Conservation (phyloP, 164 flowering plant genomes). For the Cinnamomum chago region DNA sequence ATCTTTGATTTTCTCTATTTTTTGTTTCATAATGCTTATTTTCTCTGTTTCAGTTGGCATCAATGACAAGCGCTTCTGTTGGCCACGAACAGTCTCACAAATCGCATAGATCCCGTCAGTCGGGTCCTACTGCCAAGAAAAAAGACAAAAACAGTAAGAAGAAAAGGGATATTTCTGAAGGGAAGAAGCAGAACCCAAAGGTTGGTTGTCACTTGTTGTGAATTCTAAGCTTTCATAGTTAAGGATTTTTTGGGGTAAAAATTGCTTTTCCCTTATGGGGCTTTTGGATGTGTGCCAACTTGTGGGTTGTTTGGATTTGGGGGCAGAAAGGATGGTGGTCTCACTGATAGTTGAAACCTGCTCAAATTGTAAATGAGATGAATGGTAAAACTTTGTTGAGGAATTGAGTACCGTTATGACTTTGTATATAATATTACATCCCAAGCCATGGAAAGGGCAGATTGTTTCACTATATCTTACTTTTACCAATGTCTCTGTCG, state of each 20-base stretch:
- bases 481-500: too few species aligned
- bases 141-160: slow-evolving; percentile 38
- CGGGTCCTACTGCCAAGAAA: slow-evolving; percentile 65
- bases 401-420: too few species aligned
- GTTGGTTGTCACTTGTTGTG: slow-evolving; percentile 16
- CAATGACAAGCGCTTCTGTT: slow-evolving; percentile 12
- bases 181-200: slow-evolving; percentile 60
- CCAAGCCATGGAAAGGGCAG: too few species aligned
- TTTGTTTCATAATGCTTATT: too few species aligned
- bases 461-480: too few species aligned
- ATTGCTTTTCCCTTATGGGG: background rate
- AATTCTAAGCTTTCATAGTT: background rate
- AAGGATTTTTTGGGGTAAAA: background rate
- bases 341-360: too few species aligned
- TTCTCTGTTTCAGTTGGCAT: background rate
- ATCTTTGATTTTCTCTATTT: too few species aligned
- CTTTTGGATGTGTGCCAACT: too few species aligned
- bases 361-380: background rate
- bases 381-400: too few species aligned
- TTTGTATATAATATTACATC: too few species aligned
- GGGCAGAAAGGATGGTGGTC: background rate
- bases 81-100: slow-evolving; percentile 51
- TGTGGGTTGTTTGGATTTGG: too few species aligned
- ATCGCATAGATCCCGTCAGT: slow-evolving; percentile 56
- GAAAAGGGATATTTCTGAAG: slow-evolving; percentile 29